Evolutionary conservation across 2,329 filamentous ascomycete species (phyloP).

Genomic region (Trichophyton schoenleinii): DNA sequence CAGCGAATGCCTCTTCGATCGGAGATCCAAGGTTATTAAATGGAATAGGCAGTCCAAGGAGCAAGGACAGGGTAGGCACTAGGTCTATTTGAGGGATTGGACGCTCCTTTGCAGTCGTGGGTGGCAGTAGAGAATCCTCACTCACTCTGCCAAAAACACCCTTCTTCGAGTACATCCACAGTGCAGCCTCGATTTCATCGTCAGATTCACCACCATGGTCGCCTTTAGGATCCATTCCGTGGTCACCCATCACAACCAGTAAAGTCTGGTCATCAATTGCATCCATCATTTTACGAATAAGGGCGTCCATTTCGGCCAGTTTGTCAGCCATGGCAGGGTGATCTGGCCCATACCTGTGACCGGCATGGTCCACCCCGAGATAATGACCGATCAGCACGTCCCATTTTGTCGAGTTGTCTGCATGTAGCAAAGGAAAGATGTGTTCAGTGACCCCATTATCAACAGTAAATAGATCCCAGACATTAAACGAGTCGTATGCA

Average conservation of each 20-base stretch:
- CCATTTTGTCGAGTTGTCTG: constrained; percentile 58
- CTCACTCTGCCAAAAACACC: constrained; percentile 68
- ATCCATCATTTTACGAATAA: constrained; percentile 59
- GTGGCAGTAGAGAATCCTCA: constrained; percentile 45
- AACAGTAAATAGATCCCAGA: constrained; percentile 93
- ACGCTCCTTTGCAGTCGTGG: constrained; percentile 56
- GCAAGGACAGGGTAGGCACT: constrained; percentile 76
- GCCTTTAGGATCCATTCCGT: constrained; percentile 94
- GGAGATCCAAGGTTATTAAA: constrained; percentile 91
- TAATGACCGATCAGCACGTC: constrained; percentile 92
- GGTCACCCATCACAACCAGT: constrained; percentile 94
- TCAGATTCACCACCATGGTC: constrained; percentile 98
- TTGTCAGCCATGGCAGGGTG: constrained; percentile 88
- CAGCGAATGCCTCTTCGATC: constrained; percentile 86
- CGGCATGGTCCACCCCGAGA: constrained; percentile 90
- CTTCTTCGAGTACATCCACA: constrained; percentile 97
- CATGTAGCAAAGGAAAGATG: constrained; percentile 60
- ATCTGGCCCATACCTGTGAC: constrained; percentile 87
- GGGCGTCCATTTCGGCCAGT: constrained; percentile 75
- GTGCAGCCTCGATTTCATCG: constrained; percentile 81
- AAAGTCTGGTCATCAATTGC: constrained; percentile 73
- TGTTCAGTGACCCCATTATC: constrained; percentile 91
- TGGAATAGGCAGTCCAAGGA: constrained; percentile 83
- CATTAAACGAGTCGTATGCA: constrained; percentile 94
- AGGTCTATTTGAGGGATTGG: constrained; percentile 82